Evolutionary conservation across 139 green algal species (phyloP), one percentile per base, ranked within the genome.

Genomic region (Coccomyxa sp.): DNA sequence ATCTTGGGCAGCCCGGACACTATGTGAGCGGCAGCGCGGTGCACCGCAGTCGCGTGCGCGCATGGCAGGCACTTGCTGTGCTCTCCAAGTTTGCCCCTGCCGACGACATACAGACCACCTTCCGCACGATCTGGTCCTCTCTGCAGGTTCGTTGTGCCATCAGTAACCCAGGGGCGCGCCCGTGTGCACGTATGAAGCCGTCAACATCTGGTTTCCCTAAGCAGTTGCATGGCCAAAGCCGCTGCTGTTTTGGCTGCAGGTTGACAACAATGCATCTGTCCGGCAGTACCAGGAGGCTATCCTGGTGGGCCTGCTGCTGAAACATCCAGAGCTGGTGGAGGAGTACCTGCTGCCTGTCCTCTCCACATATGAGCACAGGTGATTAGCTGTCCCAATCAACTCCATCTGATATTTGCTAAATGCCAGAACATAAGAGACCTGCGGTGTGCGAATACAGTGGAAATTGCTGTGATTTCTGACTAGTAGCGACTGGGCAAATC

Each of bases 211-310:
- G 38, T 51, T 7, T 51, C 7, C 38, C 38, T 51, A 7, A 7
- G 38, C 3, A 11, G 38, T 51, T 51, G 7, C 7, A 51, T 51
- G 38, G 38, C 7, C 38, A 51, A 51, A 51, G 38, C 38, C 38
- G 38, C 38, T 51, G n/a, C n/a, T n/a, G n/a, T n/a, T n/a, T n/a
- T n/a, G n/a, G n/a, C n/a, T 76, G 81, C 81, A 84, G 81, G 81
- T 57, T 58, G 78, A 76, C 10, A 77, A 94, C 66, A 83, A 89
- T 14, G 84, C 88, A 13, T 89, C 67, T 16, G 89, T 96, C 63
- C 91, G 91, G 90, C 93, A 96, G 86, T 96, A 95, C 71, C 84
- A 92, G 28, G 93, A 96, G 85, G 84, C 86, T 58, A 84, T 93
- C 1, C 79, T 88, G 0, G 85, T 94, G 10, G 71, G 82, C 10